These are phyloP conservation scores for Linnemannia zychae DNA, from an alignment of 192 early-diverging fungal species.

Conservation along the genomic window DNA sequence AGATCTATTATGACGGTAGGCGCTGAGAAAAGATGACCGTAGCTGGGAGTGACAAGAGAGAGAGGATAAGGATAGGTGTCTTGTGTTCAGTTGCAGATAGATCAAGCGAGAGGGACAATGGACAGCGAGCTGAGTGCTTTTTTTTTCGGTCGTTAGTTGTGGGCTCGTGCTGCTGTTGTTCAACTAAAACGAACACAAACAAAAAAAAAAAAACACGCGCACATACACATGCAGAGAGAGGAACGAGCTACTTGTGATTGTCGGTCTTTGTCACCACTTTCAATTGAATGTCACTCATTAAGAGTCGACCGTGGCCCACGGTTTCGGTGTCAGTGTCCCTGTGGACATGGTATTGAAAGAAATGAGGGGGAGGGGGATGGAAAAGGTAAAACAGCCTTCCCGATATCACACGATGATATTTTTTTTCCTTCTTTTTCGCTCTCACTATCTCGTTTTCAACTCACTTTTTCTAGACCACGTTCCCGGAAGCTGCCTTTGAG, in stretches of 20 bases:
- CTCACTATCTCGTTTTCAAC: neutral
- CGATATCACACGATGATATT: neutral
- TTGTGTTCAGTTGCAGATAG: too few relatives aligned
- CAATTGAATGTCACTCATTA: neutral
- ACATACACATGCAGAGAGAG: neutral
- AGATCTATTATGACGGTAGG: too few relatives aligned
- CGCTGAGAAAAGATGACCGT: too few relatives aligned
- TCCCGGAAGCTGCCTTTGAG: neutral
- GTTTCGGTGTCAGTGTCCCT: neutral
- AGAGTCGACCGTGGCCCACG: neutral
- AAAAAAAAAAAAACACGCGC: neutral
- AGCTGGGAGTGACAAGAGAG: too few relatives aligned
- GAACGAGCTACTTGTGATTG: neutral
- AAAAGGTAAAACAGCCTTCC: neutral
- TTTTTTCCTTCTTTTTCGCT: neutral
- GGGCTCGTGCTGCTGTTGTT: slow-evolving; percentile 1
- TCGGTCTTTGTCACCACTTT: neutral
- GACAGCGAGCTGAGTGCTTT: too few relatives aligned
- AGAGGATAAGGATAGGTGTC: too few relatives aligned
- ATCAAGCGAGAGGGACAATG: neutral
- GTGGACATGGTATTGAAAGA: neutral
- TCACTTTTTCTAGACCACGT: neutral
- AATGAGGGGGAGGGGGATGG: neutral
- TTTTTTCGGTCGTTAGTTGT: neutral
- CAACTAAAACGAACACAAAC: neutral